Conservation (phyloP, 345 rosid species). For the Mangifera indica region DNA sequence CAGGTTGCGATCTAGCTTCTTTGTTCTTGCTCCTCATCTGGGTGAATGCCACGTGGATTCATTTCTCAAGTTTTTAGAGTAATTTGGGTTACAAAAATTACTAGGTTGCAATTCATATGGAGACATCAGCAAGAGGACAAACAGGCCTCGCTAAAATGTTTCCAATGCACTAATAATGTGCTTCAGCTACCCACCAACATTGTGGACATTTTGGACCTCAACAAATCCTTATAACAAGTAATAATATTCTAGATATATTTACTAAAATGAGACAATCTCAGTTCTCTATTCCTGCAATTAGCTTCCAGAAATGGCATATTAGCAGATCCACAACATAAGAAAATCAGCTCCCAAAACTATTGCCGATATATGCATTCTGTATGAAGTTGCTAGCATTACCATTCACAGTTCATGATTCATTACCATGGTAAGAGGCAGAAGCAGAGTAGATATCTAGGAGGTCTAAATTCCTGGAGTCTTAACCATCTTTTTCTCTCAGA, state of each 20-base stretch:
- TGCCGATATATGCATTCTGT: background rate
- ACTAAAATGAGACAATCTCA: too few species aligned
- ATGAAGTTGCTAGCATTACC: background rate
- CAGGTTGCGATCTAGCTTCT: slow-evolving; percentile 4
- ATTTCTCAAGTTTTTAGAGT: background rate
- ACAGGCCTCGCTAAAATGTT: background rate
- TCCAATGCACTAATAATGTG: slow-evolving; percentile 24
- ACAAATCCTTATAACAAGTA: too few species aligned
- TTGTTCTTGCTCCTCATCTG: slow-evolving; percentile 17
- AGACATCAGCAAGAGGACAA: slow-evolving; percentile 21
- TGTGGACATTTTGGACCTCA: background rate
- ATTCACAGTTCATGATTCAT: slow-evolving; percentile 15
- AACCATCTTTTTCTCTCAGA: slow-evolving; percentile 54
- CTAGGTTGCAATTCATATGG: slow-evolving; percentile 22
- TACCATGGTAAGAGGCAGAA: slow-evolving; percentile 16
- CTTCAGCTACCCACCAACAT: slow-evolving; percentile 28
- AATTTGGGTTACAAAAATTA: slow-evolving; percentile 15
- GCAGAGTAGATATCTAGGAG: slow-evolving; percentile 28
- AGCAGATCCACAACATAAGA: too few species aligned
- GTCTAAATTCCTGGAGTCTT: slow-evolving; percentile 34
- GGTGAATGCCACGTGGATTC: slow-evolving; percentile 33
- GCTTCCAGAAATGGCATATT: too few species aligned
- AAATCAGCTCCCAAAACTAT: background rate
- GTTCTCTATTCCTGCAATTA: too few species aligned
- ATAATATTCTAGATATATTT: too few species aligned